These are phyloP conservation scores for Suillus spraguei DNA, from an alignment of 768 basidiomycete species.

Conservation along the genomic window DNA sequence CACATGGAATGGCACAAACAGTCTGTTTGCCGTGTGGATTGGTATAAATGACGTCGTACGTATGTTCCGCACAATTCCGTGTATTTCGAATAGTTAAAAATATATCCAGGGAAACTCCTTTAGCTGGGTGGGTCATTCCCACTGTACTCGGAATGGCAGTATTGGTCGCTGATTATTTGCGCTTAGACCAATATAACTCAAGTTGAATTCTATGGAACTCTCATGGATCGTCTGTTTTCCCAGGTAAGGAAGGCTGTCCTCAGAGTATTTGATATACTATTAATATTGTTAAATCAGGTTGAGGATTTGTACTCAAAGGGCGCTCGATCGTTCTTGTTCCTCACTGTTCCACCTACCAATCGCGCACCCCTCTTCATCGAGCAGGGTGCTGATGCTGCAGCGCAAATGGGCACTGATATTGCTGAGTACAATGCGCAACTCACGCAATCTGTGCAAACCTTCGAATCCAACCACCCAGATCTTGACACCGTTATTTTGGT, in stretches of 20 bases:
- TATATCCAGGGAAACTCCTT: slow-evolving; percentile 11
- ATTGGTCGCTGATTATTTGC: slow-evolving; percentile 3
- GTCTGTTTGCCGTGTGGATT: slow-evolving; percentile 70
- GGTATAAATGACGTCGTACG: slow-evolving; percentile 67
- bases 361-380: slow-evolving; percentile 54
- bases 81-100: neutral
- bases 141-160: neutral
- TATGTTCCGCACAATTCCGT: neutral
- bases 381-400: slow-evolving; percentile 34
- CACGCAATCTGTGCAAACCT: slow-evolving; percentile 35
- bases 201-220: slow-evolving; percentile 24
- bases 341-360: slow-evolving; percentile 62
- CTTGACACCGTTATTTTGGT: slow-evolving; percentile 51
- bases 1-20: slow-evolving; percentile 57
- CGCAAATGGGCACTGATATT: slow-evolving; percentile 36
- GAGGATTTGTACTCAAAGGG: slow-evolving; percentile 37
- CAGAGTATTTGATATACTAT: neutral
- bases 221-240: slow-evolving; percentile 31
- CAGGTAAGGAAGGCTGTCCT: slow-evolving; percentile 18
- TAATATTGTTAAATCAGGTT: slow-evolving; percentile 15
- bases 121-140: slow-evolving; percentile 21
- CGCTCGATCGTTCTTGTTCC: slow-evolving; percentile 62
- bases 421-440: slow-evolving; percentile 55
- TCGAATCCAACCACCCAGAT: slow-evolving; percentile 39
- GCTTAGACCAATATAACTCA: slow-evolving; percentile 27